Percentiles rank a stretch among this genome's conserved stretches.
Conservation (phyloP, 805 yeast genomes). For the Saturnispora dispora region DNA sequence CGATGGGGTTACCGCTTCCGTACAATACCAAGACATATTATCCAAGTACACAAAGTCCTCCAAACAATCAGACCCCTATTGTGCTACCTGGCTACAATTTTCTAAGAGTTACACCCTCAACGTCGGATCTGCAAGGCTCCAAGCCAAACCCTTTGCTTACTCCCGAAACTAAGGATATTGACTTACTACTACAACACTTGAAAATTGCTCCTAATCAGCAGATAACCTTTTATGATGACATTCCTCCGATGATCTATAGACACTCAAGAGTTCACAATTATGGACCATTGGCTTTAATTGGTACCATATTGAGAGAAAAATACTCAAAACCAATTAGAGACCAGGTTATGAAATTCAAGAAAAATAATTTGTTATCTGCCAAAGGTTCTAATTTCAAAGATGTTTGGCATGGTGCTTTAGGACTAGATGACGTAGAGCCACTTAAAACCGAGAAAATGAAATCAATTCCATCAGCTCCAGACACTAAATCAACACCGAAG, state of each 20-base stretch:
- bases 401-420: conserved; percentile 30
- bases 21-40: background rate
- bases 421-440: conserved; percentile 31
- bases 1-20: background rate
- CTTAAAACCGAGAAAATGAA: conserved; percentile 4
- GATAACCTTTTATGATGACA: conserved; percentile 35
- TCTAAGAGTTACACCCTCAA: background rate
- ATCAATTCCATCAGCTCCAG: background rate
- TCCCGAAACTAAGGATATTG: background rate
- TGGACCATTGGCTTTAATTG: conserved; percentile 46
- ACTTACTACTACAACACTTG: conserved; percentile 3
- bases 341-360: conserved; percentile 18
- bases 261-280: conserved; percentile 35
- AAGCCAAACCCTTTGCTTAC: background rate
- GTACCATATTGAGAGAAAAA: conserved; percentile 40
- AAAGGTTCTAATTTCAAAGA: conserved; percentile 21
- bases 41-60: background rate
- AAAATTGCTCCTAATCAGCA: conserved; percentile 26
- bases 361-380: conserved; percentile 6
- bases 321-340: conserved; percentile 30
- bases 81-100: background rate
- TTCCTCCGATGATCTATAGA: conserved; percentile 33
- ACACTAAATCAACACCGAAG: conserved; percentile 8
- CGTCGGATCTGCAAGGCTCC: background rate
- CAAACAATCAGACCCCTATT: conserved; percentile 8